Evolutionary conservation across 768 basidiomycete species (phyloP).

Genomic region (Dictyophora rubrovolvata): DNA sequence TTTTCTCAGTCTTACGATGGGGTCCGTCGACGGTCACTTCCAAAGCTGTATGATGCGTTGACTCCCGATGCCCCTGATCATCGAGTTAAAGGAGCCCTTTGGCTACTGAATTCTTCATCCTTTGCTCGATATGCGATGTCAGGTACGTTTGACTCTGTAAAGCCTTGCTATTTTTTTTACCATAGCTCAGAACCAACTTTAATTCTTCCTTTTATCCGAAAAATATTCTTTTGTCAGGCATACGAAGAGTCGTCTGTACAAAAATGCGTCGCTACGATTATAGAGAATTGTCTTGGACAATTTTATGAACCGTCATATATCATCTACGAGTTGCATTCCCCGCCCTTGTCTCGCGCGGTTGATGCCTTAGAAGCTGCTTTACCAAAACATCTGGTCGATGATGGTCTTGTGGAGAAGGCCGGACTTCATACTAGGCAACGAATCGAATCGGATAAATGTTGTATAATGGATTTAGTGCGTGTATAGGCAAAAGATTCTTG

Average conservation of each 20-base stretch:
- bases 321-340: slow-evolving; percentile 41
- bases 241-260: slow-evolving; percentile 87
- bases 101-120: slow-evolving; percentile 56
- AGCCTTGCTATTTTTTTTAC: slow-evolving; percentile 6
- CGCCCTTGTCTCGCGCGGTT: slow-evolving; percentile 30
- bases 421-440: slow-evolving; percentile 38
- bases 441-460: slow-evolving; percentile 29
- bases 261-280: slow-evolving; percentile 52
- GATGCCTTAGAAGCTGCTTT: slow-evolving; percentile 29
- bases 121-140: slow-evolving; percentile 43
- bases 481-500: neutral
- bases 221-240: slow-evolving; percentile 63
- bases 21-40: slow-evolving; percentile 51
- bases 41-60: slow-evolving; percentile 45
- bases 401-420: slow-evolving; percentile 30
- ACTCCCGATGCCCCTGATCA: slow-evolving; percentile 71
- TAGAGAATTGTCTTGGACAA: slow-evolving; percentile 43
- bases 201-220: slow-evolving; percentile 45
- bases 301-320: slow-evolving; percentile 55
- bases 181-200: slow-evolving; percentile 50
- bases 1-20: slow-evolving; percentile 54
- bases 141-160: slow-evolving; percentile 18
- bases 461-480: slow-evolving; percentile 36
- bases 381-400: slow-evolving; percentile 21
- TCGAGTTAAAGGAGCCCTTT: slow-evolving; percentile 86